Evolutionary conservation across 2,329 filamentous ascomycete species (phyloP).

Genomic region (Aspergillus glaucus): DNA sequence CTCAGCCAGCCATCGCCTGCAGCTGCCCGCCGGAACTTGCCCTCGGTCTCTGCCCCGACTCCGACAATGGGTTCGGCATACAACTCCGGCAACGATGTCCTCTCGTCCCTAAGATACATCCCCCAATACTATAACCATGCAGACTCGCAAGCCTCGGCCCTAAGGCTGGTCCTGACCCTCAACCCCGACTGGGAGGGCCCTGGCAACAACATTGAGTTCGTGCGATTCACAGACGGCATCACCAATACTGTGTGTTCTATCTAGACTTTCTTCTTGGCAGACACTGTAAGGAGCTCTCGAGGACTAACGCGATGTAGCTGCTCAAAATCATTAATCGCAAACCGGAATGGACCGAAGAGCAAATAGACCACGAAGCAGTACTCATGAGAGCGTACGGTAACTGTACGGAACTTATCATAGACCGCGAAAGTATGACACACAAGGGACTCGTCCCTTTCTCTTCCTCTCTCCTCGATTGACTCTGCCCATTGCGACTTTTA

Average conservation of each 20-base stretch:
- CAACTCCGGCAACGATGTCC: slow-evolving; percentile 8
- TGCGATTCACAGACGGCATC: slow-evolving; percentile 94
- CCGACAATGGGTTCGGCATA: slow-evolving; percentile 20
- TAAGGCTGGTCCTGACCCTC: slow-evolving; percentile 70
- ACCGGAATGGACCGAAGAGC: slow-evolving; percentile 64
- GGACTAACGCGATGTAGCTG: slow-evolving; percentile 34
- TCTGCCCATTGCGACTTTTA: slow-evolving; percentile 30
- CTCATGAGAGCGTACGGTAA: slow-evolving; percentile 90
- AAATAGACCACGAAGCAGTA: slow-evolving; percentile 77
- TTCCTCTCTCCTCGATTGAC: slow-evolving; percentile 1
- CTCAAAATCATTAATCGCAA: slow-evolving; percentile 46
- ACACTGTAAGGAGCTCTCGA: slow-evolving; percentile 1
- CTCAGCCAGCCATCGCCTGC: background rate
- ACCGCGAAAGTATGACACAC: slow-evolving; percentile 70
- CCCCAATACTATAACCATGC: slow-evolving; percentile 70
- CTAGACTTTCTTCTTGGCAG: background rate
- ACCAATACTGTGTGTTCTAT: slow-evolving; percentile 70
- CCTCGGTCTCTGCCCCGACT: slow-evolving; percentile 1
- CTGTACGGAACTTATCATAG: slow-evolving; percentile 90
- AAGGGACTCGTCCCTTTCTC: slow-evolving; percentile 3
- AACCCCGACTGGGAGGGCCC: slow-evolving; percentile 74
- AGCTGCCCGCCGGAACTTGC: background rate
- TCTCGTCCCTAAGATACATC: slow-evolving; percentile 48
- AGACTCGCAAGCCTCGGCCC: slow-evolving; percentile 71
- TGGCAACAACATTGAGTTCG: slow-evolving; percentile 71